These are phyloP conservation scores for Lachancea cidri DNA, from an alignment of 805 yeast species.

Conservation along the genomic window DNA sequence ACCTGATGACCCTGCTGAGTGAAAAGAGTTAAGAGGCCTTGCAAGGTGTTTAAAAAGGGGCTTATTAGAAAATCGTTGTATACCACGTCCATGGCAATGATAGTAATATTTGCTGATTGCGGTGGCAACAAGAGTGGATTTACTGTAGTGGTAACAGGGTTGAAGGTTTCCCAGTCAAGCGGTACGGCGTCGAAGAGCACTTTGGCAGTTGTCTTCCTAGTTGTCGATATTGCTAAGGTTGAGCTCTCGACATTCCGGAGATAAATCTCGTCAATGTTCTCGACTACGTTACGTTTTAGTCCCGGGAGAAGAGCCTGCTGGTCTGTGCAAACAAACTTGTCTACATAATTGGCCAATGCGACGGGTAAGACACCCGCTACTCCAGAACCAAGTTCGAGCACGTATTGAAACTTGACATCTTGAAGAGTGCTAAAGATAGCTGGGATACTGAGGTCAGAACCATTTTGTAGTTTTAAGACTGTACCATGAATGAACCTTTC, in stretches of 20 bases:
- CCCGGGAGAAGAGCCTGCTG: slow-evolving; percentile 29
- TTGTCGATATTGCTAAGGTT: slow-evolving; percentile 2
- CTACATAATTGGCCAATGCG: slow-evolving; percentile 27
- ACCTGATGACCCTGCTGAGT: slow-evolving; percentile 1
- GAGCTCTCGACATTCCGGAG: slow-evolving; percentile 9
- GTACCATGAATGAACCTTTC: slow-evolving; percentile 17
- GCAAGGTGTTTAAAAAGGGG: slow-evolving; percentile 27
- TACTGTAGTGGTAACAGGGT: slow-evolving; percentile 2
- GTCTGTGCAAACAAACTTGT: slow-evolving; percentile 28
- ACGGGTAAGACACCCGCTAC: slow-evolving; percentile 27
- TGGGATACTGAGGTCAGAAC: slow-evolving; percentile 1
- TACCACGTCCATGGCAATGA: slow-evolving; percentile 34
- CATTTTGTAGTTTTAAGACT: slow-evolving; percentile 4
- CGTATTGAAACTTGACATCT: slow-evolving; percentile 4
- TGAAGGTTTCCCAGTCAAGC: slow-evolving; percentile 32
- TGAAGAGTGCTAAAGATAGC: slow-evolving; percentile 6
- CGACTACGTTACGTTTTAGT: slow-evolving; percentile 23
- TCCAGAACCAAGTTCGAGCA: slow-evolving; percentile 33
- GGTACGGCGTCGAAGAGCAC: slow-evolving; percentile 21
- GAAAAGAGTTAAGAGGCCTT: slow-evolving; percentile 12
- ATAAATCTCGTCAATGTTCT: slow-evolving; percentile 24
- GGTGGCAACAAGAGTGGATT: slow-evolving; percentile 4
- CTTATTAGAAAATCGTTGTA: slow-evolving; percentile 33
- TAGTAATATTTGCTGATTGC: slow-evolving; percentile 11
- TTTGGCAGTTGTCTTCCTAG: slow-evolving; percentile 4